These are phyloP conservation scores for Globisporangium carolinianum DNA, from an alignment of 352 stramenopile species.

Conservation along the genomic window DNA sequence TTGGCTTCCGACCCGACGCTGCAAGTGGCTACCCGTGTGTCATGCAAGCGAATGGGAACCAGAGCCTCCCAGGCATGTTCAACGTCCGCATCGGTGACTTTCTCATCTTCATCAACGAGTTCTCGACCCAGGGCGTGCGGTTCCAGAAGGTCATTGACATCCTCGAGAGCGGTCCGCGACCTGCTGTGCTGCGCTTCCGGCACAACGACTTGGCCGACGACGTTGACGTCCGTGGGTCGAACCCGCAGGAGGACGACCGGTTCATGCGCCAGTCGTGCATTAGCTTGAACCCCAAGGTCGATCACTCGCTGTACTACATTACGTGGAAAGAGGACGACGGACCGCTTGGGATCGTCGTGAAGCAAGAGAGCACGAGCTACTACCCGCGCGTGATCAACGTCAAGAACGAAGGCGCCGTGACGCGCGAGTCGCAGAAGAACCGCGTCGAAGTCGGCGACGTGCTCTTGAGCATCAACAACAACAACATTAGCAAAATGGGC, in stretches of 20 bases:
- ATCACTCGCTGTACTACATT: slow-evolving; percentile 85
- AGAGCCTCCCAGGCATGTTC: slow-evolving; percentile 74
- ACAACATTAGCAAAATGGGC: slow-evolving; percentile 89
- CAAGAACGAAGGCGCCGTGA: slow-evolving; percentile 81
- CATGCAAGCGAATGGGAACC: slow-evolving; percentile 74
- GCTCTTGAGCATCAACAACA: slow-evolving; percentile 86
- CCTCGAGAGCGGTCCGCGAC: slow-evolving; percentile 66
- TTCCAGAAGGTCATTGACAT: slow-evolving; percentile 88
- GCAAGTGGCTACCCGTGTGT: slow-evolving; percentile 71
- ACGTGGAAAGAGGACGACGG: slow-evolving; percentile 87
- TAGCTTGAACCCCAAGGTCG: slow-evolving; percentile 78
- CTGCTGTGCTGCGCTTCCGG: slow-evolving; percentile 76
- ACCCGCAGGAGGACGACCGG: slow-evolving; percentile 62
- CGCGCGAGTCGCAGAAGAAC: slow-evolving; percentile 76
- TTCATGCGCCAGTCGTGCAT: slow-evolving; percentile 63
- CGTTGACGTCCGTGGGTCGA: slow-evolving; percentile 35
- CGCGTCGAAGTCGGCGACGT: slow-evolving; percentile 77
- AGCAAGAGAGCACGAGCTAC: slow-evolving; percentile 81
- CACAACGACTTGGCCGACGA: slow-evolving; percentile 64
- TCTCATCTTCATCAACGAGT: slow-evolving; percentile 84
- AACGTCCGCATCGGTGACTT: slow-evolving; percentile 78
- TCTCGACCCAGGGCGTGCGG: slow-evolving; percentile 69
- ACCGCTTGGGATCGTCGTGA: slow-evolving; percentile 80
- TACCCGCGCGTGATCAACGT: slow-evolving; percentile 86
- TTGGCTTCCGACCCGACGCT: slow-evolving; percentile 76